A percentile compares a stretch with the other conserved stretches of the same genome.
These are phyloP conservation scores for Dactylellina cionopaga DNA, from an alignment of 2,329 filamentous ascomycete genomes.

Conservation along the genomic window DNA sequence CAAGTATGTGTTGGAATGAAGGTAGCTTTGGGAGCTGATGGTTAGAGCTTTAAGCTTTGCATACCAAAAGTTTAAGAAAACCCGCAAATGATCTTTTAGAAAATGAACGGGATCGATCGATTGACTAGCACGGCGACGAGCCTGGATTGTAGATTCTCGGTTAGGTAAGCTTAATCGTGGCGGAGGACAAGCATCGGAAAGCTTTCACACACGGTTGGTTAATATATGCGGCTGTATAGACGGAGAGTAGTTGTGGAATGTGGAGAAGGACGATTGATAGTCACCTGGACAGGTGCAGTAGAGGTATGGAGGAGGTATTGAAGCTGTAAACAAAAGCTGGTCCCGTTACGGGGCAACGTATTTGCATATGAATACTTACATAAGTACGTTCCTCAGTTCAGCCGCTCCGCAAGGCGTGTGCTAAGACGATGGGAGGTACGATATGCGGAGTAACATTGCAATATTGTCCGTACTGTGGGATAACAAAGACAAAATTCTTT, in stretches of 20 bases:
- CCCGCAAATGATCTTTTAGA: neutral
- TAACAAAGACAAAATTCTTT: too few relatives aligned
- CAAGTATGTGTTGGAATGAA: conserved; percentile 40
- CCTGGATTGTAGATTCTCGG: conserved; percentile 5
- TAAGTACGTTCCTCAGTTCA: neutral
- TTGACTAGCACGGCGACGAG: conserved; percentile 12
- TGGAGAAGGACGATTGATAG: conserved; percentile 13
- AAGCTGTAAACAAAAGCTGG: too few relatives aligned
- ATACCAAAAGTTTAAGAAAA: conserved; percentile 9
- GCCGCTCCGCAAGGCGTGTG: neutral
- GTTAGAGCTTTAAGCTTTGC: neutral
- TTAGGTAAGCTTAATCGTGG: conserved; percentile 2
- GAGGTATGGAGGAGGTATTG: too few relatives aligned
- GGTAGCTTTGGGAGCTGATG: conserved; percentile 29
- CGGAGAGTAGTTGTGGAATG: conserved; percentile 20
- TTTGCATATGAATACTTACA: neutral
- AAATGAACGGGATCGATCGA: conserved; percentile 3
- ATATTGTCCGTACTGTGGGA: too few relatives aligned
- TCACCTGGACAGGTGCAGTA: too few relatives aligned
- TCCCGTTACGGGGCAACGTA: too few relatives aligned
- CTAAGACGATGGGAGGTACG: too few relatives aligned
- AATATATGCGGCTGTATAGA: neutral
- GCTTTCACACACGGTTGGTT: too few relatives aligned
- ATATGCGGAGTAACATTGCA: too few relatives aligned
- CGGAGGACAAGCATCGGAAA: too few relatives aligned